Percentiles rank a stretch among this genome's conserved stretches.
These are phyloP conservation scores for Pythium myriotylum DNA, from an alignment of 352 stramenopile genomes.

Conservation along the genomic window DNA sequence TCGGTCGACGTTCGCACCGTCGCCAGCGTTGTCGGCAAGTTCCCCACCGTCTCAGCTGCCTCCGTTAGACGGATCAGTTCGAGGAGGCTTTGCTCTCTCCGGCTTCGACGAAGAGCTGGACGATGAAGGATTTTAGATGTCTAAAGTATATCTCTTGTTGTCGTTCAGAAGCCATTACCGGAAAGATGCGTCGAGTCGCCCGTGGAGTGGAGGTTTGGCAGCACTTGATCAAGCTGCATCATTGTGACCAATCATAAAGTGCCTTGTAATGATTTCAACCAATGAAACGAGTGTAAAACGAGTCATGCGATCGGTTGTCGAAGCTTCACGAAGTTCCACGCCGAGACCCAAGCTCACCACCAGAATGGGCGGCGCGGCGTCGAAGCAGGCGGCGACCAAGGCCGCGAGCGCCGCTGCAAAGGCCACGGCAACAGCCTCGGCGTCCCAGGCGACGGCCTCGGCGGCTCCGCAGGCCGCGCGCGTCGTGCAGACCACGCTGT, in stretches of 20 bases:
- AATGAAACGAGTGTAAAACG: slow-evolving; percentile 3
- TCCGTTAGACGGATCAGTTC: slow-evolving; percentile 33
- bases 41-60: slow-evolving; percentile 70
- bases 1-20: slow-evolving; percentile 52
- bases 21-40: slow-evolving; percentile 64
- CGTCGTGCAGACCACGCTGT: slow-evolving; percentile 22
- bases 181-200: too few species aligned
- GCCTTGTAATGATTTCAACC: neutral
- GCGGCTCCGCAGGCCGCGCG: slow-evolving; percentile 4
- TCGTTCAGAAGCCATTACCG: too few species aligned
- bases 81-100: slow-evolving; percentile 53
- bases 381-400: slow-evolving; percentile 16
- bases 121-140: slow-evolving; percentile 53
- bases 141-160: too few species aligned
- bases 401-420: slow-evolving; percentile 16
- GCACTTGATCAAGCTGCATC: too few species aligned
- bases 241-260: slow-evolving; percentile 9
- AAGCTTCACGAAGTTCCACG: neutral
- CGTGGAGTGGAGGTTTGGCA: too few species aligned
- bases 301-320: too few species aligned
- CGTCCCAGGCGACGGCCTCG: neutral
- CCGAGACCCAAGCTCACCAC: slow-evolving; percentile 12
- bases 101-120: slow-evolving; percentile 63
- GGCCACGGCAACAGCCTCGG: neutral
- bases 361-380: slow-evolving; percentile 30